phyloP scores from a whole-genome alignment of 495 filamentous ascomycete species.

The Penicillium soppii region DNA sequence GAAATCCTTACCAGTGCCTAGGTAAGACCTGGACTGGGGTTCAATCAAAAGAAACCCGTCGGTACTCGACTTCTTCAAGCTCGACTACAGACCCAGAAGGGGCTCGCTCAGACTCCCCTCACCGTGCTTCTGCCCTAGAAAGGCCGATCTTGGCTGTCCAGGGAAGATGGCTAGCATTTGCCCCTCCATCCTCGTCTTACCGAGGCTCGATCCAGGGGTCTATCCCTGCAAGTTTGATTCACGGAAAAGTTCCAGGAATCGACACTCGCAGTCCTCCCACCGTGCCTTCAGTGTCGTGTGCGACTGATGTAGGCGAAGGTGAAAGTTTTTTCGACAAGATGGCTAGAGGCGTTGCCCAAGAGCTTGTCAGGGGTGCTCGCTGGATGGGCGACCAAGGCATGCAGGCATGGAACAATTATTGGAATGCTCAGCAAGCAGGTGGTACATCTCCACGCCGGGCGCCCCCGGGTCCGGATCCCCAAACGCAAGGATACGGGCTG shows the following conservation, averaged over 20 bases:
- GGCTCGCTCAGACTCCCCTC: slow-evolving; percentile 47
- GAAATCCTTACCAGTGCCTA: slow-evolving; percentile 67
- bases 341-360: slow-evolving; percentile 84
- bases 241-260: slow-evolving; percentile 63
- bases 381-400: slow-evolving; percentile 85
- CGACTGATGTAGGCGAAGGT: slow-evolving; percentile 72
- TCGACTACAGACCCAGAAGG: slow-evolving; percentile 51
- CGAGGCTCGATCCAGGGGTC: slow-evolving; percentile 65
- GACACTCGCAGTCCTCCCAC: slow-evolving; percentile 70
- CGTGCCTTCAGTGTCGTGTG: slow-evolving; percentile 70
- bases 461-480: slow-evolving; percentile 26
- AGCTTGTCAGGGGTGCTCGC: slow-evolving; percentile 81
- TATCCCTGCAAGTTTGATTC: slow-evolving; percentile 39
- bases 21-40: slow-evolving; percentile 87
- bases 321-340: slow-evolving; percentile 83
- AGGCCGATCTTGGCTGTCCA: slow-evolving; percentile 71
- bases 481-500: slow-evolving; percentile 28
- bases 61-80: slow-evolving; percentile 54
- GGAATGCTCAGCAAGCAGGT: slow-evolving; percentile 61
- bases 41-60: slow-evolving; percentile 52
- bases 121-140: slow-evolving; percentile 45
- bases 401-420: slow-evolving; percentile 88
- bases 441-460: slow-evolving; percentile 27
- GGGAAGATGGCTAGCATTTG: slow-evolving; percentile 81
- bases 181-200: slow-evolving; percentile 69